phyloP scores from a whole-genome alignment of 768 basidiomycete species.

The Xerocomus brunneocitrinus region DNA sequence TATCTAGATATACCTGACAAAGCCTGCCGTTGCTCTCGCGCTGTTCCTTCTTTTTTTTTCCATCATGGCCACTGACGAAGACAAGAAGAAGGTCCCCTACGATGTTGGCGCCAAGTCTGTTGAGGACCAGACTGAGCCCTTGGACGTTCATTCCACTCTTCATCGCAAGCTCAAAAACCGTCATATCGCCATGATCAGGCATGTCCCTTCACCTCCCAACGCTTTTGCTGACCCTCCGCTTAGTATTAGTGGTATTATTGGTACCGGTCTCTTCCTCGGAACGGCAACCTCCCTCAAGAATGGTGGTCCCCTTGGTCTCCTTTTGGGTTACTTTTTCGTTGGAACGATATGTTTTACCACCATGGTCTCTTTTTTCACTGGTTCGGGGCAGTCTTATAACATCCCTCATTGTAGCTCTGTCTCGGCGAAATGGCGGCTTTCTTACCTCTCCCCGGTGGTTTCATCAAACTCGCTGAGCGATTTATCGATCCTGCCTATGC shows the following conservation, averaged over 20 bases:
- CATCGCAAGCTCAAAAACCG: conserved; percentile 31
- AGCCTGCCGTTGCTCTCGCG: background rate
- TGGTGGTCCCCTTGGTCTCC: conserved; percentile 44
- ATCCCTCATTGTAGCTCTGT: conserved; percentile 20
- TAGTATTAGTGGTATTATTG: conserved; percentile 38
- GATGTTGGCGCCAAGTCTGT: conserved; percentile 11
- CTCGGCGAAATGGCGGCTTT: conserved; percentile 45
- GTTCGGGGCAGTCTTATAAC: background rate
- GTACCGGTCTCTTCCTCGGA: conserved; percentile 37
- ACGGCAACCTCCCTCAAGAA: conserved; percentile 32
- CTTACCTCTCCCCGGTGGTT: conserved; percentile 44
- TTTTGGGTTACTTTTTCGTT: conserved; percentile 38
- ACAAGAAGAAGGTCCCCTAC: background rate
- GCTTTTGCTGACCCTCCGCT: background rate
- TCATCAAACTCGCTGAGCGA: conserved; percentile 44
- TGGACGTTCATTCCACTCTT: conserved; percentile 10
- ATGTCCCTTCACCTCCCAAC: too few relatives aligned
- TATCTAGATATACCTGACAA: background rate
- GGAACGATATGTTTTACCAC: conserved; percentile 36
- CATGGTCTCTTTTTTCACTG: conserved; percentile 27
- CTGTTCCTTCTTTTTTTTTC: background rate
- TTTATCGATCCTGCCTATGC: conserved; percentile 44
- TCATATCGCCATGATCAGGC: conserved; percentile 36
- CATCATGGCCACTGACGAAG: conserved; percentile 10
- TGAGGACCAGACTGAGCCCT: conserved; percentile 2